Evolutionary conservation across 1,139 yeast species (phyloP).

Genomic region (Schizosaccharomyces versatilis): DNA sequence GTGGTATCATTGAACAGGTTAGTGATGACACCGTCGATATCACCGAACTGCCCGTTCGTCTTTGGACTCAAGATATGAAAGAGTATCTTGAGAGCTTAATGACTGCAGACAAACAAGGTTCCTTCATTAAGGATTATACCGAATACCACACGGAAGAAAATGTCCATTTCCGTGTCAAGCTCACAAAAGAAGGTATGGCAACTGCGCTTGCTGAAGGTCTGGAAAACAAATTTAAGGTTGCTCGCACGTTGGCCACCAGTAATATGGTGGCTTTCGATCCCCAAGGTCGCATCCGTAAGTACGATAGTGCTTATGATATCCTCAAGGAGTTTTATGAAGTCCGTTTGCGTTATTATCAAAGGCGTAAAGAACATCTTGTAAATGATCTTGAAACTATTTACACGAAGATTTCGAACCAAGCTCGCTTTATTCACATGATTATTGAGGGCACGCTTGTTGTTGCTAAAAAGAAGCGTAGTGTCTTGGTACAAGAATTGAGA

Average conservation of each 20-base stretch:
- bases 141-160: conserved; percentile 75
- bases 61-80: conserved; percentile 82
- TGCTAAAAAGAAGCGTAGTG: conserved; percentile 49
- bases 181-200: conserved; percentile 62
- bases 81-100: conserved; percentile 58
- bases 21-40: conserved; percentile 69
- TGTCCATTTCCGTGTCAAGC: conserved; percentile 42
- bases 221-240: conserved; percentile 60
- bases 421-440: conserved; percentile 74
- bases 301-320: conserved; percentile 54
- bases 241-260: conserved; percentile 42
- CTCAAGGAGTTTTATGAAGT: conserved; percentile 65
- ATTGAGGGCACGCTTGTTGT: conserved; percentile 52
- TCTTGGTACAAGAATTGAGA: conserved; percentile 41
- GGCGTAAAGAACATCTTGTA: conserved; percentile 63
- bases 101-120: conserved; percentile 45
- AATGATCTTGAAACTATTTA: conserved; percentile 51
- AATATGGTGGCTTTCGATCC: conserved; percentile 96
- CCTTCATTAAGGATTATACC: conserved; percentile 89
- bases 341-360: conserved; percentile 74
- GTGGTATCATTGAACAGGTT: conserved; percentile 60
- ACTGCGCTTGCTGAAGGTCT: conserved; percentile 55
- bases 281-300: conserved; percentile 69
- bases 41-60: conserved; percentile 76
- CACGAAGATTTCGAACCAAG: conserved; percentile 57